phyloP scores from a whole-genome alignment of 2,329 filamentous ascomycete genomes.

The Paraphoma sp. region DNA sequence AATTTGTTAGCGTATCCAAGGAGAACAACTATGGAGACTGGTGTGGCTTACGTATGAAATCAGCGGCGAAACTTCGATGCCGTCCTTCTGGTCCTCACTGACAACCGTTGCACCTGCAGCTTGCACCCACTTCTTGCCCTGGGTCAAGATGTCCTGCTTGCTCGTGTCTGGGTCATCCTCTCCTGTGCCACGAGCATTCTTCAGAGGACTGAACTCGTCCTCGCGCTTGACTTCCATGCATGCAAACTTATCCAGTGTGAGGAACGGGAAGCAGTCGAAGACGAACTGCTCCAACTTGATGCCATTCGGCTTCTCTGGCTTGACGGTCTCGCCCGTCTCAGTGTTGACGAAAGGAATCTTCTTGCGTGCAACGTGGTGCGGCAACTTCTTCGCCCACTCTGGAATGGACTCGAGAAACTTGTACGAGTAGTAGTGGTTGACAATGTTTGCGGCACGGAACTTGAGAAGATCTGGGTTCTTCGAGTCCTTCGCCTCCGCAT shows the following conservation, averaged over 20 bases:
- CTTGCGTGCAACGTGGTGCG: constrained; percentile 96
- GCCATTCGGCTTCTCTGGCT: constrained; percentile 93
- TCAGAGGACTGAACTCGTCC: constrained; percentile 97
- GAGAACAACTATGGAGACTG: neutral
- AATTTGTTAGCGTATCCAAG: neutral
- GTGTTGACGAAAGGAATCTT: constrained; percentile 91
- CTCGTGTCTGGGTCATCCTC: constrained; percentile 96
- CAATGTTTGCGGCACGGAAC: constrained; percentile 98
- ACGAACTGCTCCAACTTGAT: constrained; percentile 99
- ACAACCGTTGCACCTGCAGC: constrained; percentile 78
- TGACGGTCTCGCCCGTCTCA: constrained; percentile 78
- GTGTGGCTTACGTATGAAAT: constrained; percentile 86
- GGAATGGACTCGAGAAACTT: constrained; percentile 90
- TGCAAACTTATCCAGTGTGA: constrained; percentile 86
- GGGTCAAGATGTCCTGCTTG: constrained; percentile 85
- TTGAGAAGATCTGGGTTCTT: constrained; percentile 83
- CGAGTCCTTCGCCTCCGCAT: constrained; percentile 86
- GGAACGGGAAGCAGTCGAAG: constrained; percentile 95
- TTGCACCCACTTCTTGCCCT: constrained; percentile 86
- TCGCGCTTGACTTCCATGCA: constrained; percentile 95
- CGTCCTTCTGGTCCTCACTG: constrained; percentile 62
- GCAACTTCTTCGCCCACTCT: constrained; percentile 81
- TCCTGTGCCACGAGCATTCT: constrained; percentile 82
- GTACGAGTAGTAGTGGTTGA: constrained; percentile 99
- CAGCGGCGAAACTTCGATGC: constrained; percentile 89